A percentile compares a stretch with the other conserved stretches of the same genome.
Conservation (phyloP, 805 yeast species). For the Lipomyces anomalus region DNA sequence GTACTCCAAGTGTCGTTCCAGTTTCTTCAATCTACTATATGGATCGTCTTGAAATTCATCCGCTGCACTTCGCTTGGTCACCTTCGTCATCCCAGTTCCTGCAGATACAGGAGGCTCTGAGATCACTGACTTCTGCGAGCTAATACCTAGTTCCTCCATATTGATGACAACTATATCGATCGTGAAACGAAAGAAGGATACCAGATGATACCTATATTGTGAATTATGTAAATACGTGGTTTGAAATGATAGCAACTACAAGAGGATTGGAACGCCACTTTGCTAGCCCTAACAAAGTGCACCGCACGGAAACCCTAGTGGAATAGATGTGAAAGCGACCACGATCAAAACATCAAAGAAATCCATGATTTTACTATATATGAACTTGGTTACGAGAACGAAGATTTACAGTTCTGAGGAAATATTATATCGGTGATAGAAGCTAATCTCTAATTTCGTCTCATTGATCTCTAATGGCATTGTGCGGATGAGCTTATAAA, state of each 20-base stretch:
- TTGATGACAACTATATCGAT: background rate
- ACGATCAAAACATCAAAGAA: too few species aligned
- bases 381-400: too few species aligned
- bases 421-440: too few species aligned
- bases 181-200: background rate
- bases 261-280: background rate
- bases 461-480: too few species aligned
- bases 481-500: too few species aligned
- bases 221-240: background rate
- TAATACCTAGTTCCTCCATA: conserved; percentile 67
- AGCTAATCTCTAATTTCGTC: too few species aligned
- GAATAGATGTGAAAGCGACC: too few species aligned
- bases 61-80: conserved; percentile 1
- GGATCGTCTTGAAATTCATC: conserved; percentile 46
- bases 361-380: too few species aligned
- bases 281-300: background rate
- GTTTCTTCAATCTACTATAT: conserved; percentile 75
- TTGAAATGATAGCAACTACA: too few species aligned
- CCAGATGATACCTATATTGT: background rate
- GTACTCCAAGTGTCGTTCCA: conserved; percentile 85
- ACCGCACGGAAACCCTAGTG: too few species aligned
- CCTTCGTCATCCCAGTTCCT: conserved; percentile 6
- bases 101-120: too few species aligned
- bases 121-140: conserved; percentile 32
- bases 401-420: too few species aligned